Percentiles rank a stretch among this genome's conserved stretches.
Evolutionary conservation across 2,329 filamentous ascomycete species (phyloP).

Genomic region (Calonectria crousiana): DNA sequence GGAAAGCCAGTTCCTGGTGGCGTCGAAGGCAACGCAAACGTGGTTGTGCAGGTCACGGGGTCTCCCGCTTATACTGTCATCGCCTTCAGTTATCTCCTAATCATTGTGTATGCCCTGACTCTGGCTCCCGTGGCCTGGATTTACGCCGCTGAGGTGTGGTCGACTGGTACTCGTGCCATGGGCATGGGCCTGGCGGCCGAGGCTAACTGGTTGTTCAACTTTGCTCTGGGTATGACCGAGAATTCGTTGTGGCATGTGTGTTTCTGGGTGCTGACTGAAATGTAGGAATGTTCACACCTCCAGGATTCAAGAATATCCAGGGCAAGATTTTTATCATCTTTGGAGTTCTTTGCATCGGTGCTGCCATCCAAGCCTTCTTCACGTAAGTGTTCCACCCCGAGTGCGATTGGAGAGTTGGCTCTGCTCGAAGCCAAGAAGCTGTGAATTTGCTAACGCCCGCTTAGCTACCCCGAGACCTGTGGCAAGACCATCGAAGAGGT

Average conservation of each 20-base stretch:
- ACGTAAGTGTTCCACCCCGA: conserved; percentile 14
- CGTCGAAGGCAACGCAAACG: conserved; percentile 56
- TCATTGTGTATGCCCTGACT: conserved; percentile 27
- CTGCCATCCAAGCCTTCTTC: conserved; percentile 25
- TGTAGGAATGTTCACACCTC: conserved; percentile 37
- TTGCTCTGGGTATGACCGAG: conserved; percentile 33
- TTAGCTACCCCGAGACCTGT: not conserved
- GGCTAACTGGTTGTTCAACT: conserved; percentile 46
- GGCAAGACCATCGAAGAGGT: not conserved
- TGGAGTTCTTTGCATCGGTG: conserved; percentile 25
- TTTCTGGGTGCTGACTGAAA: not conserved
- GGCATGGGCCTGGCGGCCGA: conserved; percentile 43
- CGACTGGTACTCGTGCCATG: conserved; percentile 54
- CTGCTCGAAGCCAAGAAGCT: too few species aligned
- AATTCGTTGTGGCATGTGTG: not conserved
- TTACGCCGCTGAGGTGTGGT: conserved; percentile 58
- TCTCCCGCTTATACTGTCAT: conserved; percentile 71
- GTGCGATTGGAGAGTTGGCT: not conserved
- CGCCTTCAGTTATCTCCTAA: conserved; percentile 71
- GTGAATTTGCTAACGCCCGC: not conserved
- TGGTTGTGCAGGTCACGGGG: not conserved
- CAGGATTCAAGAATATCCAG: conserved; percentile 42
- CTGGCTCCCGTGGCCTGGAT: conserved; percentile 61
- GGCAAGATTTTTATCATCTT: conserved; percentile 38
- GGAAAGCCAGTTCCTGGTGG: conserved; percentile 54